These are phyloP conservation scores for Backusella morwellensis DNA, from an alignment of 192 early-diverging fungal genomes.

Conservation along the genomic window DNA sequence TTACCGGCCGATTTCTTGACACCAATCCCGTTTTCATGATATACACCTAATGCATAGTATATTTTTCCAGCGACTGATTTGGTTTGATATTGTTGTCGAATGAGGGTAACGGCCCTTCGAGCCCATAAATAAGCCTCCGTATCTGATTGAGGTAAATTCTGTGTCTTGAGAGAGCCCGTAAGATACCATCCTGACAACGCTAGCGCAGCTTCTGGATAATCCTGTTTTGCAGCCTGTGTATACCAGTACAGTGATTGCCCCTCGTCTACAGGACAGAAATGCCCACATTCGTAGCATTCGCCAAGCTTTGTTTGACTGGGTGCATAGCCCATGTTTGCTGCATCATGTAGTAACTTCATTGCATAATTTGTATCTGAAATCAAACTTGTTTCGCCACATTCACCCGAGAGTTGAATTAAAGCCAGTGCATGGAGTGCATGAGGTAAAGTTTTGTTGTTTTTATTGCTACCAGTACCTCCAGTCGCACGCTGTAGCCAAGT, in stretches of 20 bases:
- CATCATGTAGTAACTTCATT: conserved; percentile 50
- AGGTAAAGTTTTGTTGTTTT: background rate
- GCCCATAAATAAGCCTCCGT: conserved; percentile 56
- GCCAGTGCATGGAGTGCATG: conserved; percentile 19
- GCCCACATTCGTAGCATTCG: conserved; percentile 57
- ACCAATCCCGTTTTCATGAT: conserved; percentile 58
- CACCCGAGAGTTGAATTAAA: conserved; percentile 8
- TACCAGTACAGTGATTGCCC: conserved; percentile 49
- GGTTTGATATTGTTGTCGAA: conserved; percentile 34
- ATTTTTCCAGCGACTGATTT: conserved; percentile 41
- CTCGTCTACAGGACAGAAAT: conserved; percentile 45
- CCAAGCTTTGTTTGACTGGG: conserved; percentile 54
- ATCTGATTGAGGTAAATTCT: conserved; percentile 50
- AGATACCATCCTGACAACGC: conserved; percentile 60
- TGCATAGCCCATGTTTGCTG: conserved; percentile 57
- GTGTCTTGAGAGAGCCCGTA: conserved; percentile 40
- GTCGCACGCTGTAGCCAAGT: conserved; percentile 93
- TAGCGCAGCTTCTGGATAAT: conserved; percentile 53
- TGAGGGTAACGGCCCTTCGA: conserved; percentile 33
- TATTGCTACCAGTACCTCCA: background rate
- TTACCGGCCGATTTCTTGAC: conserved; percentile 12
- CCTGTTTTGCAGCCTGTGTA: conserved; percentile 50
- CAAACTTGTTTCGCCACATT: conserved; percentile 18
- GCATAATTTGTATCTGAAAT: conserved; percentile 50
- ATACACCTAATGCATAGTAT: conserved; percentile 56